Base-by-base conservation (phyloP, 306 rosid species). In the Arachis hypogaea region DNA sequence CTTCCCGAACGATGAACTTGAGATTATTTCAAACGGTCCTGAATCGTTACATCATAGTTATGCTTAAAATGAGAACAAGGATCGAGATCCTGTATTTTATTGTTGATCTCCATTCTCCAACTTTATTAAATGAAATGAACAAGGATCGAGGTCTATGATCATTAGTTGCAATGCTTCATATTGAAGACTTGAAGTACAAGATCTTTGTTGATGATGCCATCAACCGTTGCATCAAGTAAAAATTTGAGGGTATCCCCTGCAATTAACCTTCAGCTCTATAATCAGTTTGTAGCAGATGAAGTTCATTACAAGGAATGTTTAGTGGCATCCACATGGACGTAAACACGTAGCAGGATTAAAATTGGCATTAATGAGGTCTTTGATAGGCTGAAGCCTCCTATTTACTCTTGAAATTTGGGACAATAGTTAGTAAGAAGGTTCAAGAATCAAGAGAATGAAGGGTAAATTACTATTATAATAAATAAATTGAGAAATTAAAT, bases 221-320 rank as follows among this genome's bases (percentile, higher is more conserved):
- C 79, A 71, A 72, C 16, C 67, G 57, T 71, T 68, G 18, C 79
- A 63, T 68, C 71, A 50, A 40, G 59, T 42, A 46, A 44, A 63
- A 56, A 76, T 73, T 72, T 7, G 61, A 45, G 72, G 64, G 68
- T 59, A 49, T 68, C 75, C 62, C 82, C 87, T 67, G 86, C 76
- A 83, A 68, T 58, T 58, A 79, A 55, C 58, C 44, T 55, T 63
- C 67, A 44, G 57, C 42, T 66, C 46, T 54, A 18, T 14, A 41
- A 41, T 51, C 22, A 59, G 59, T 59, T 10, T 72, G 51, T 11
- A 28, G 64, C 59, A 58, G 30, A 78, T 63, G 3, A 73, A 56
- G 36, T 22, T 29, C 7, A 29, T 33, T 28, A 42, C 11, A 54
- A 65, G 45, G 41, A 69, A 68, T 38, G 45, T 64, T 58, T 64